Base-by-base conservation (phyloP, 1,139 yeast genomes). In the Protomyces macrosporus region DNA sequence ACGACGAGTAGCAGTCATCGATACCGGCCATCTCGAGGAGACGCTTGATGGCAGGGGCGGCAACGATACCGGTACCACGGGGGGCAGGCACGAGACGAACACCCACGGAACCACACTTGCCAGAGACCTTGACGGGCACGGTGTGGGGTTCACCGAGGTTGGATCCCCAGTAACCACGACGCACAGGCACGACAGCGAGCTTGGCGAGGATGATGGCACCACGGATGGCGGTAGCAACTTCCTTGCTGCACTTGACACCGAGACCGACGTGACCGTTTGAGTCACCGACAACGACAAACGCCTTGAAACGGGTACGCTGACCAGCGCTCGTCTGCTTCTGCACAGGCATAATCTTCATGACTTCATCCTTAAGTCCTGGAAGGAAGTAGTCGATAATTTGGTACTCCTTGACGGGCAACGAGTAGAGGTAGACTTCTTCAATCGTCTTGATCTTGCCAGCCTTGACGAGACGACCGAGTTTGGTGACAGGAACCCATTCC, bases 81-180 rank as follows among this genome's bases (percentile, higher is more conserved):
- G 99, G 98, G 74, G 99, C 99, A 81, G 99, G 99, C 78, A 93
- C 91, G 79, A 93, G 88, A 88, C 98, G 91, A 74, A 90, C 96
- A 71, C 87, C 80, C 78, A 93, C 98, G 81, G 98, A 91, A 86
- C 98, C 67, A 50, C 67, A 66, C 58, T 66, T 66, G 33, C 67
- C 67, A 40, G 98, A 88, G 78, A 91, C 90, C 90, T 93, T 93
- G 83, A 87, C 83, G 77, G 97, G 95, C 79, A 93, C 87, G 73
- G 98, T 89, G 88, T 93, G 99, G 78, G 98, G 98, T 81, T 89
- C 87, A 87, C 98, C 99, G 82, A 93, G 89, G 86, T 90, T 89
- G 81, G 96, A 82, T 83, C 99, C 99, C 99, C 99, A 93, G 93
- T 93, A 93, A 85, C 99, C 99, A 87, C 98, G 90, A 87, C 99